Evolutionary conservation across 305 asterid genomes (phyloP).

Genomic region (Nicotiana rustica): DNA sequence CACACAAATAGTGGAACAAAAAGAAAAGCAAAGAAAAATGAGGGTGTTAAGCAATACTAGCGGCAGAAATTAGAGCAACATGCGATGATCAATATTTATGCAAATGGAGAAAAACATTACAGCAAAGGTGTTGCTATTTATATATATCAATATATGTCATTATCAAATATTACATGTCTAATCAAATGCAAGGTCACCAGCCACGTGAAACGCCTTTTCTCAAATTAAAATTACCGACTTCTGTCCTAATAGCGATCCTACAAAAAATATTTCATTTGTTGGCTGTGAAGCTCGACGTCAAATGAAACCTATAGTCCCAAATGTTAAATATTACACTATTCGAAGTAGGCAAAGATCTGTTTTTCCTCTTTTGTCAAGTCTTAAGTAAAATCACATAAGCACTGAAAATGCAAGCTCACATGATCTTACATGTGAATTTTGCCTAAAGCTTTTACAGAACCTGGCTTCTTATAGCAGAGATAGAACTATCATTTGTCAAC

Average conservation of each 20-base stretch:
- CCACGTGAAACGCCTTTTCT: too few relatives aligned
- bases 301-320: neutral
- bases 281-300: neutral
- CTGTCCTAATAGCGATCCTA: neutral
- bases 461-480: neutral
- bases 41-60: neutral
- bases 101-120: neutral
- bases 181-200: neutral
- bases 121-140: neutral
- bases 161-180: conserved; percentile 19
- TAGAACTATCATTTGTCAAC: neutral
- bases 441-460: neutral
- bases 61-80: neutral
- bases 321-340: neutral
- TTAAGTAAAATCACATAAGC: neutral
- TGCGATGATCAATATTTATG: neutral
- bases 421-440: neutral
- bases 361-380: neutral
- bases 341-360: neutral
- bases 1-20: conserved; percentile 1
- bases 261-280: neutral
- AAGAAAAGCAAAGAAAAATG: neutral
- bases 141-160: neutral
- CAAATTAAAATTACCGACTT: neutral
- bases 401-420: neutral